phyloP scores from a whole-genome alignment of 768 basidiomycete genomes.

The Naganishia vishniacii region DNA sequence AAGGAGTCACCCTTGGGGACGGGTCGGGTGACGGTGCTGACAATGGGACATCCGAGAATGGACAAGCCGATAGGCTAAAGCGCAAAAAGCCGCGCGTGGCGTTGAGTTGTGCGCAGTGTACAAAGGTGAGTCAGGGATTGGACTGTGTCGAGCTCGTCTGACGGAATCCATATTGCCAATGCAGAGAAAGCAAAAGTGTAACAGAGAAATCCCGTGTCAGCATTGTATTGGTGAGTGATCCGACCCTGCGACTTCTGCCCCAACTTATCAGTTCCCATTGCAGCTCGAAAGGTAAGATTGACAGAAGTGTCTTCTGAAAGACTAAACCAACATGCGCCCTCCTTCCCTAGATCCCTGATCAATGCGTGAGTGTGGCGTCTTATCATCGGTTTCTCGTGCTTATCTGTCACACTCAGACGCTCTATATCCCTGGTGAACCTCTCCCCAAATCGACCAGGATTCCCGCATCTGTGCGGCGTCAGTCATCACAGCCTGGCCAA shows the following conservation, averaged over 20 bases:
- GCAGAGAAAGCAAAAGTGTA: conserved; percentile 37
- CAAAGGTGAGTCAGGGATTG: conserved; percentile 34
- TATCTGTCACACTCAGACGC: conserved; percentile 13
- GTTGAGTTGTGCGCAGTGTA: conserved; percentile 44
- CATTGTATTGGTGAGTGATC: conserved; percentile 35
- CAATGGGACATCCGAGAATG: neutral
- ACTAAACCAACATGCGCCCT: too few relatives aligned
- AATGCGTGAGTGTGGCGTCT: conserved; percentile 37
- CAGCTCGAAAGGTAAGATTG: conserved; percentile 32
- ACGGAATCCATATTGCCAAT: too few relatives aligned
- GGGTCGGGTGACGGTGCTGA: neutral
- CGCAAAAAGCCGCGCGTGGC: conserved; percentile 47
- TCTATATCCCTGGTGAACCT: conserved; percentile 42
- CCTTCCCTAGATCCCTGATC: conserved; percentile 46
- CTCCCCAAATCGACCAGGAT: conserved; percentile 31
- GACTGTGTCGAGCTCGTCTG: conserved; percentile 25
- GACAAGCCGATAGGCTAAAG: conserved; percentile 27
- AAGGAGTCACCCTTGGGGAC: neutral
- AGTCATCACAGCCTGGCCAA: conserved; percentile 5
- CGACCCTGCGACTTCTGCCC: neutral
- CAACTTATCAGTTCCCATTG: neutral
- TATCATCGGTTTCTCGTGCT: neutral
- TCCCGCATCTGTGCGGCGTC: conserved; percentile 33
- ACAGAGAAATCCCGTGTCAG: conserved; percentile 47
- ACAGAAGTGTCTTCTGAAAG: too few relatives aligned